Percentiles rank a stretch among this genome's conserved stretches.
phyloP scores from a whole-genome alignment of 2,329 filamentous ascomycete species.

The Penicillium verrucosum region DNA sequence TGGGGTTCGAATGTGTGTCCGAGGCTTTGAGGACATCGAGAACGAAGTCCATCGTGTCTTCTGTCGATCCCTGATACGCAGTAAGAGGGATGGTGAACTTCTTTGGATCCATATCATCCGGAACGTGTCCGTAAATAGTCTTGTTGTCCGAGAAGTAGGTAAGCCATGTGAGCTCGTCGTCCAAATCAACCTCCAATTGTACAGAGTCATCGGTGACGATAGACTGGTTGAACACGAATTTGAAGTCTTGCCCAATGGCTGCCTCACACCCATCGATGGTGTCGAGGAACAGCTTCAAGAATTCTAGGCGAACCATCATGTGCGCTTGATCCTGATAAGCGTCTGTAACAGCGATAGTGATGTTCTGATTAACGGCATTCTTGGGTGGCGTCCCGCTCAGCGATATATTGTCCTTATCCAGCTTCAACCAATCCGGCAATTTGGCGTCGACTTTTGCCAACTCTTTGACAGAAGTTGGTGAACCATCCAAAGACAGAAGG shows the following conservation, averaged over 20 bases:
- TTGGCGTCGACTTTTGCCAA: slow-evolving; percentile 53
- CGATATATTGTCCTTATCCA: slow-evolving; percentile 60
- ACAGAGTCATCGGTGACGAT: slow-evolving; percentile 43
- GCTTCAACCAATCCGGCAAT: slow-evolving; percentile 66
- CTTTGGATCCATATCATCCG: slow-evolving; percentile 38
- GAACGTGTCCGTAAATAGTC: slow-evolving; percentile 50
- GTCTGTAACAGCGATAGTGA: slow-evolving; percentile 61
- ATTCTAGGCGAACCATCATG: slow-evolving; percentile 51
- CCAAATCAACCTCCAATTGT: slow-evolving; percentile 45
- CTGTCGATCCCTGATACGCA: slow-evolving; percentile 38
- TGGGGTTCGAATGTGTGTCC: slow-evolving; percentile 17
- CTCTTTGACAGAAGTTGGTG: slow-evolving; percentile 48
- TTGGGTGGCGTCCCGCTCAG: slow-evolving; percentile 64
- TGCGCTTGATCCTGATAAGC: slow-evolving; percentile 58
- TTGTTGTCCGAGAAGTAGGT: slow-evolving; percentile 46
- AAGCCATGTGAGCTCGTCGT: slow-evolving; percentile 46
- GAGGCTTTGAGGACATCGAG: slow-evolving; percentile 34
- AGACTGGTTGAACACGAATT: slow-evolving; percentile 46
- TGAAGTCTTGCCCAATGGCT: slow-evolving; percentile 50
- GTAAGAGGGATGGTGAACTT: slow-evolving; percentile 45
- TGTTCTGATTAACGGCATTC: slow-evolving; percentile 58
- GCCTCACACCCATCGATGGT: slow-evolving; percentile 48
- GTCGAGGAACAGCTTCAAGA: slow-evolving; percentile 44
- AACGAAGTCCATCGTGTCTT: slow-evolving; percentile 46
- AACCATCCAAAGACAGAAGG: slow-evolving; percentile 58